These are phyloP conservation scores for Aspergillus ustus DNA, from an alignment of 2,329 filamentous ascomycete species.

Conservation along the genomic window DNA sequence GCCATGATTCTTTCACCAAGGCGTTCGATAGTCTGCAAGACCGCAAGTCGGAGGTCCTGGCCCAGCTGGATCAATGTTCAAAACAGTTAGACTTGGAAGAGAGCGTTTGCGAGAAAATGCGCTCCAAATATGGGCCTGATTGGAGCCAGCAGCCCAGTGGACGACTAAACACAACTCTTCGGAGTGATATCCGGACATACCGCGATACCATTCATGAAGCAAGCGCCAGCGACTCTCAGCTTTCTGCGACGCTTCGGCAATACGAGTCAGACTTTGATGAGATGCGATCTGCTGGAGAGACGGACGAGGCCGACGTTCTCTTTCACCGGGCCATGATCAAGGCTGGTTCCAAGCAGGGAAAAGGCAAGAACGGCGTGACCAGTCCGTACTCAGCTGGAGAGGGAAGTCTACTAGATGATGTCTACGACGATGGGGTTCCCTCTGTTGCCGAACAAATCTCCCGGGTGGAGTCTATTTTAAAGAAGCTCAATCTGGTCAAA, in stretches of 20 bases:
- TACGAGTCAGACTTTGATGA: constrained; percentile 91
- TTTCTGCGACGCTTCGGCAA: constrained; percentile 81
- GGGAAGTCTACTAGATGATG: constrained; percentile 84
- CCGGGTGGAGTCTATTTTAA: constrained; percentile 85
- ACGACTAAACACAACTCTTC: constrained; percentile 81
- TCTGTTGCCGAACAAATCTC: constrained; percentile 89
- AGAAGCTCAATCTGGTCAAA: constrained; percentile 91
- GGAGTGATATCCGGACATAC: constrained; percentile 86
- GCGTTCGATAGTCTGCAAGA: constrained; percentile 79
- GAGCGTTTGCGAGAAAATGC: constrained; percentile 98
- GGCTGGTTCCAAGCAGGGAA: constrained; percentile 62
- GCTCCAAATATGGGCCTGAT: constrained; percentile 91
- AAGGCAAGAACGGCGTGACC: constrained; percentile 64
- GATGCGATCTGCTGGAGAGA: constrained; percentile 87
- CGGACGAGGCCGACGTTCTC: constrained; percentile 82
- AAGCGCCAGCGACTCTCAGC: constrained; percentile 79
- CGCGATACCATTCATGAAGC: constrained; percentile 89
- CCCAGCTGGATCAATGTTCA: constrained; percentile 74
- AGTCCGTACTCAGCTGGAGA: constrained; percentile 67
- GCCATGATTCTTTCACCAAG: constrained; percentile 76
- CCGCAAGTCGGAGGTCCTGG: constrained; percentile 76
- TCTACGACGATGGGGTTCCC: constrained; percentile 78
- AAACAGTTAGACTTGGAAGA: constrained; percentile 97
- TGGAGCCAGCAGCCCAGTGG: constrained; percentile 98
- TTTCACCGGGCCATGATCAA: constrained; percentile 88